Percentiles rank a stretch among this genome's conserved stretches.
These are phyloP conservation scores for Penicillium brevicompactum DNA, from an alignment of 2,329 filamentous ascomycete species.

Conservation along the genomic window DNA sequence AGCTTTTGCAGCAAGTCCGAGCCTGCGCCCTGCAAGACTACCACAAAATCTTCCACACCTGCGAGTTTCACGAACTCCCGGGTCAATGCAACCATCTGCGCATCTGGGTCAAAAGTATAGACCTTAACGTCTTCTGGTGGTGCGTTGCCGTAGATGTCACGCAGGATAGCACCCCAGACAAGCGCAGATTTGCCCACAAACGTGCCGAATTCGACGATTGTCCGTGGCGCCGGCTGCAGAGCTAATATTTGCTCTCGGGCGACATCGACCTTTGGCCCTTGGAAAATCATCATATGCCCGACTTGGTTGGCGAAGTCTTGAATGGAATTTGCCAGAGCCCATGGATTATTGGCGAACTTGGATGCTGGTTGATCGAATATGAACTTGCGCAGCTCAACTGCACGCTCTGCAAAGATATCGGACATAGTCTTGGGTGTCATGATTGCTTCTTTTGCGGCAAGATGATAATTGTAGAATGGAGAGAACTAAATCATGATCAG, in stretches of 20 bases:
- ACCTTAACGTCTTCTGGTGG: slow-evolving; percentile 26
- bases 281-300: slow-evolving; percentile 38
- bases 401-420: slow-evolving; percentile 9
- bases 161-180: slow-evolving; percentile 30
- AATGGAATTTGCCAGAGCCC: slow-evolving; percentile 32
- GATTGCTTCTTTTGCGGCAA: slow-evolving; percentile 7
- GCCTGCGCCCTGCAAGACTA: slow-evolving; percentile 37
- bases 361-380: slow-evolving; percentile 22
- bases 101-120: slow-evolving; percentile 42
- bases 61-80: slow-evolving; percentile 37
- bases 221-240: slow-evolving; percentile 30
- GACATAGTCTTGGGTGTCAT: slow-evolving; percentile 1
- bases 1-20: slow-evolving; percentile 33
- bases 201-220: slow-evolving; percentile 40
- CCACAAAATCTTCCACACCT: slow-evolving; percentile 35
- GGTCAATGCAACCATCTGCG: slow-evolving; percentile 32
- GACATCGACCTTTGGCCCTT: slow-evolving; percentile 28
- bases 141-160: slow-evolving; percentile 24
- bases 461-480: not conserved
- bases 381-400: slow-evolving; percentile 18
- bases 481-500: not conserved
- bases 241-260: slow-evolving; percentile 21
- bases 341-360: slow-evolving; percentile 27
- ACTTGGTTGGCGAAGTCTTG: slow-evolving; percentile 33
- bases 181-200: slow-evolving; percentile 43